Evolutionary conservation across 495 filamentous ascomycete genomes (phyloP), one percentile per base, ranked within the genome.

Genomic region (Parachaetomium inaequale): DNA sequence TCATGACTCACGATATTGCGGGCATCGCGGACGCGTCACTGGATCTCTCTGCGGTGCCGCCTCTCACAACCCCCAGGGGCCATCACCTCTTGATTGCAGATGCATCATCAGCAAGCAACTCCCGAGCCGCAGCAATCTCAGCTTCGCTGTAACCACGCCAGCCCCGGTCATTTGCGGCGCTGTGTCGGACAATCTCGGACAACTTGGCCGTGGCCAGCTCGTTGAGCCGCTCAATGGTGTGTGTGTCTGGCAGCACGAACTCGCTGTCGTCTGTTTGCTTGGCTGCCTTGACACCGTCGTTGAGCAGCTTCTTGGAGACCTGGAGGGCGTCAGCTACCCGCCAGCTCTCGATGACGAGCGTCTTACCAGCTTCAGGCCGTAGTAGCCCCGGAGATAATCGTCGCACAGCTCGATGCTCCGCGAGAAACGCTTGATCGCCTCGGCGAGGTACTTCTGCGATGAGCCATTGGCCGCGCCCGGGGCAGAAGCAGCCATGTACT

Each of bases 381-480:
- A 98, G 68, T 89, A 93, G 2, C 93, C 94, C 59, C 94, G 85
- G 59, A 98, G 72, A 73, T 97, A 98, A 70, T 89, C 88, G 59
- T 95, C 89, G 71, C 93, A 97, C 31, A 98, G 83, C 76, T 98
- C 94, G 61, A 98, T 84, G 68, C 91, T 94, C 63, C 94, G 82
- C 63, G 89, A 88, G 70, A 94, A 98, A 63, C 92, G 82, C 62
- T 89, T 87, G 54, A 96, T 75, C 7, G 92, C 87, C 68, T 90
- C 89, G 25, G 79, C 72, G 62, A 93, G 77, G 53, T 80, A 76
- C 63, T 83, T 83, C 43, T 75, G 63, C 26, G 78, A 70, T 10
- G 73, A 66, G 3, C 72, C 76, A 15, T 75, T 70, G 3, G 66
- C 66, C 63, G 63, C 76, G 70, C 80, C 75, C 28, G 74, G 70